A percentile compares a stretch with the other conserved stretches of the same genome.
phyloP scores from a whole-genome alignment of 306 rosid species.

The Hippophae gyantsensis region DNA sequence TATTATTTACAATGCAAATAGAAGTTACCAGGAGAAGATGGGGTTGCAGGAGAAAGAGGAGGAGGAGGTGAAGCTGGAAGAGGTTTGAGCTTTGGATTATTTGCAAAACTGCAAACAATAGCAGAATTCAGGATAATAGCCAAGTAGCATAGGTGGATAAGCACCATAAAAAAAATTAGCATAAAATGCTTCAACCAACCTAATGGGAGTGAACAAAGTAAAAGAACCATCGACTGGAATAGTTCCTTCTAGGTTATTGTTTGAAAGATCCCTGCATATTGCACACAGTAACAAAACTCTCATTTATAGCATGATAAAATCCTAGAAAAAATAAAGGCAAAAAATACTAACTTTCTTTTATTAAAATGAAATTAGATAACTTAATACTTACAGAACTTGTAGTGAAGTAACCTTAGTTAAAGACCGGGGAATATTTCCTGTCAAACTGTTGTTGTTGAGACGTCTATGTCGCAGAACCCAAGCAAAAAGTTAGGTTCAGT shows the following conservation, averaged over 20 bases:
- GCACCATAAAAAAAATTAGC: not conserved
- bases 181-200: constrained; percentile 36
- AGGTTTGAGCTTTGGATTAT: constrained; percentile 20
- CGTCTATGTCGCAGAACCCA: constrained; percentile 50
- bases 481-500: constrained; percentile 23
- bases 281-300: constrained; percentile 22
- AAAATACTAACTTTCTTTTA: constrained; percentile 1
- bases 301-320: constrained; percentile 11
- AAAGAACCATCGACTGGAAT: constrained; percentile 76
- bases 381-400: constrained; percentile 87
- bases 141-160: not conserved
- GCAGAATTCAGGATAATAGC: constrained; percentile 11
- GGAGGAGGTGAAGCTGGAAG: constrained; percentile 30
- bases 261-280: constrained; percentile 79
- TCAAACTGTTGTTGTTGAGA: constrained; percentile 81
- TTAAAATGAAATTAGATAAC: constrained; percentile 1
- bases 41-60: constrained; percentile 24
- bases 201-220: constrained; percentile 76
- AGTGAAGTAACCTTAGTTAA: constrained; percentile 48
- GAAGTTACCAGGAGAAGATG: constrained; percentile 42
- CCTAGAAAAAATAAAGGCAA: constrained; percentile 6
- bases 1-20: not conserved
- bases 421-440: constrained; percentile 46
- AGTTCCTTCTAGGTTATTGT: constrained; percentile 48
- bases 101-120: constrained; percentile 47